A percentile compares a stretch with the other conserved stretches of the same genome.
phyloP scores from a whole-genome alignment of 23 red algal species.

The Gracilariopsis chorda region DNA sequence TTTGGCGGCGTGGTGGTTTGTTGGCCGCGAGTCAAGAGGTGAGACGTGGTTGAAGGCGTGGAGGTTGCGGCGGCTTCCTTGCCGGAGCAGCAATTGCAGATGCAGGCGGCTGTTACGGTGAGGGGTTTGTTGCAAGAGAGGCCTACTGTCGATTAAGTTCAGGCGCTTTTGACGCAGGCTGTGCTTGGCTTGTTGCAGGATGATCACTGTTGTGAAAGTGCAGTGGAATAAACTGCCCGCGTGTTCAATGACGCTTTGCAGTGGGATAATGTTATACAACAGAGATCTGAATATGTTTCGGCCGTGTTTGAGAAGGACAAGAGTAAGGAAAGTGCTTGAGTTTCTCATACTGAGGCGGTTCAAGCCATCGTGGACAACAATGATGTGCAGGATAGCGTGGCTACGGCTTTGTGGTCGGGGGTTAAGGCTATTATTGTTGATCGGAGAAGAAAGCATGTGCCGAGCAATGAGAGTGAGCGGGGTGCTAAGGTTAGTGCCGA shows the following conservation, averaged over 20 bases:
- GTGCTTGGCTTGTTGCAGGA: constrained; percentile 29
- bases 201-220: not conserved
- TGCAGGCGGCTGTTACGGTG: constrained; percentile 24
- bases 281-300: not conserved
- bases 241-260: not conserved
- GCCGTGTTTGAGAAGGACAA: not conserved
- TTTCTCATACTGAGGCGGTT: not conserved
- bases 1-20: not conserved
- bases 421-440: constrained; percentile 30
- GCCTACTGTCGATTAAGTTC: constrained; percentile 9
- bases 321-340: not conserved
- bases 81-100: constrained; percentile 45
- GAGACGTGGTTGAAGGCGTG: constrained; percentile 70
- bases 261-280: not conserved
- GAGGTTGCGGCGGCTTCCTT: constrained; percentile 58
- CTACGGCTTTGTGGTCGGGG: constrained; percentile 22
- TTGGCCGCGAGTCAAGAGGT: constrained; percentile 77
- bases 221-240: not conserved
- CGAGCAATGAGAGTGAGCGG: no score
- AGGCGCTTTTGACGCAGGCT: constrained; percentile 12
- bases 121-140: constrained; percentile 21
- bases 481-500: no score
- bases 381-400: constrained; percentile 30
- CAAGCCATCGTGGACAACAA: not conserved
- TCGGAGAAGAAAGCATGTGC: not conserved